Base-by-base conservation (phyloP, 495 filamentous ascomycete genomes). In the Chaetomium tenue region DNA sequence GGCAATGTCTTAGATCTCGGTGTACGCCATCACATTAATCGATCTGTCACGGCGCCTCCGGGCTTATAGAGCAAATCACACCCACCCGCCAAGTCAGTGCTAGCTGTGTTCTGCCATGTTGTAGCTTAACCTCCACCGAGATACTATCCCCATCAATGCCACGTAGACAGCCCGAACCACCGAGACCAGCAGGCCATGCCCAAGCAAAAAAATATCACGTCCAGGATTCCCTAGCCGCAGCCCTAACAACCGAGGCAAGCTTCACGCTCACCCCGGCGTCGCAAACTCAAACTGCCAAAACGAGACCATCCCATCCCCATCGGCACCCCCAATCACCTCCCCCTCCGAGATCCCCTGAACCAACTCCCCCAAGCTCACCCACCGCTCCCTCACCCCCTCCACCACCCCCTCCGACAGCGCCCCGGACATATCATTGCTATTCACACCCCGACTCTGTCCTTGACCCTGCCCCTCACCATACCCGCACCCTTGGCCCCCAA, bases 301-400 rank as follows among this genome's bases (percentile, higher is more conserved):
- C 39, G 25, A 42, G 26, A 44, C 16, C 61, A 63, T 28, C 42
- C 40, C 37, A 9, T 58, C 53, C 28, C 13, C 61, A 18, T 51
- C 61, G 5, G 5, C 39, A 2, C 15, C 22, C 42, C 28, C 53
- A 46, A 51, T 5, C 48, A 4, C 40, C 18, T 44, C 42, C 20
- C 20, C 61, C 8, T 18, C 39, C 2, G 70, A 74, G 6, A 75
- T 64, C 55, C 75, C 69, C 28, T 74, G 69, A 12, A 80, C 73
- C n/a, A 89, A 61, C 18, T 79, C 78, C 37, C 67, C 65, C n/a
- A 88, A 67, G 2, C 58, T 39, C 5, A 50, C 8, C 9, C 15
- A 61, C 16, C 37, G 9, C 9, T 15, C 22, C 8, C 30, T 33
- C 48, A 52, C 15, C 33, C 20, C 5, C 20, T 52, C 59, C 59